Base-by-base conservation (phyloP, 1,139 yeast species). In the Meyerozyma athensensis region DNA sequence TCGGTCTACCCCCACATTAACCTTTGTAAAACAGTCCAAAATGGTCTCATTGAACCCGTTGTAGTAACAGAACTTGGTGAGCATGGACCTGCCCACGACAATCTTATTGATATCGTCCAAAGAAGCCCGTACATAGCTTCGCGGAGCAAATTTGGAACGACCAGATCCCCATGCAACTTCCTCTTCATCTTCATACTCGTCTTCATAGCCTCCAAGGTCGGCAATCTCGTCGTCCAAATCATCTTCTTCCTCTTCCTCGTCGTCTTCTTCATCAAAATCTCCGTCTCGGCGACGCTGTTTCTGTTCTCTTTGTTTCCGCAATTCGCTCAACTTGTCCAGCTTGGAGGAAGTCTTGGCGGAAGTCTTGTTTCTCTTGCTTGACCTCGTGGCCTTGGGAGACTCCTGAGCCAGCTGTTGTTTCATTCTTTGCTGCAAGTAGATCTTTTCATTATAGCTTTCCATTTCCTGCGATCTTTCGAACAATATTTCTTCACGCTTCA, bases 391-490 rank as follows among this genome's bases (percentile, higher is more conserved):
- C 40, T 62, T 64, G 17, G 52, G 41, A 26, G 59, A 59, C 43
- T 65, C 69, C 36, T 67, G 74, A 41, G 61, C 65, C 46, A 68
- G 65, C 46, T 81, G 75, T 47, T 78, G 75, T 51, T 67, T 73
- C 49, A 87, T 82, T 62, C 97, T 81, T 54, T 86, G 82, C 26
- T 85, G 86, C 52, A 94, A 78, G 53, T 83, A 81, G 54, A 77
- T 76, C 58, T 86, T 78, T 62, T 92, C 97, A 41, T 84, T 81
- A 60, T 72, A 89, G 46, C 83, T 77, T 57, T 90, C 95, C 80
- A 87, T 79, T 49, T 86, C 95, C 60, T 89, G 96, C 5, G 86
- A 77, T 61, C 99, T 86, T 43, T 92, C 97, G 52, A 86, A 94
- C 43, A 92, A 74, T 41, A 87, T 77, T 49, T 86, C 81, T 66